Conservation (phyloP, 805 yeast genomes). For the Yamadazyma philogaea region DNA sequence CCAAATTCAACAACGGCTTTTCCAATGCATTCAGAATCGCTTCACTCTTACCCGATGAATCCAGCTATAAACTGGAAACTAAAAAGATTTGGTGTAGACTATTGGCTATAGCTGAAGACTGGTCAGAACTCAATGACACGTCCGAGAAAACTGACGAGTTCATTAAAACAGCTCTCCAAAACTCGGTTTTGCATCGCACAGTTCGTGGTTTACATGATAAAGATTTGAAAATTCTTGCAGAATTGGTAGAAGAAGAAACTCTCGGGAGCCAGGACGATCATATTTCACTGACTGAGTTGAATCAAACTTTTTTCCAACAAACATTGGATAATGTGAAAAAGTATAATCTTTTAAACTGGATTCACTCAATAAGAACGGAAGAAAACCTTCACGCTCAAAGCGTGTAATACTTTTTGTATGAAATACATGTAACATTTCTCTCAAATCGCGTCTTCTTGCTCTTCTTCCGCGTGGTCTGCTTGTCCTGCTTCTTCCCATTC, state of each 20-base stretch:
- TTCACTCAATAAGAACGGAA: constrained; percentile 22
- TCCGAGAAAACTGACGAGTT: constrained; percentile 41
- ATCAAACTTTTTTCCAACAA: constrained; percentile 8
- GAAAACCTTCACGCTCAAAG: constrained; percentile 8
- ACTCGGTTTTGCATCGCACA: constrained; percentile 47
- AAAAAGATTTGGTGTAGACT: constrained; percentile 57
- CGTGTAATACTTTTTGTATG: constrained; percentile 9
- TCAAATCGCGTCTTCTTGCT: constrained; percentile 1
- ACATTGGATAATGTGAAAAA: constrained; percentile 5
- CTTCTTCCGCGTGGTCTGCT: constrained; percentile 2
- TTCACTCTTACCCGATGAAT: constrained; percentile 34
- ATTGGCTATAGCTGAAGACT: constrained; percentile 47
- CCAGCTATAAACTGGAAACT: constrained; percentile 19
- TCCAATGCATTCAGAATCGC: constrained; percentile 51
- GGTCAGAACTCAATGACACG: constrained; percentile 39
- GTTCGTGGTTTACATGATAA: constrained; percentile 23
- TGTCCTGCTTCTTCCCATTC: background rate
- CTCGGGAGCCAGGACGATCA: constrained; percentile 8
- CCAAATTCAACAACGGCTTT: constrained; percentile 20
- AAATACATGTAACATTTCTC: constrained; percentile 1
- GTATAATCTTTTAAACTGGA: constrained; percentile 16
- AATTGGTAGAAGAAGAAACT: constrained; percentile 10
- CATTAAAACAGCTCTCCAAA: constrained; percentile 35
- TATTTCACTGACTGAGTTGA: constrained; percentile 10
- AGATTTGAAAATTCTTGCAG: constrained; percentile 12